A percentile compares a stretch with the other conserved stretches of the same genome.
Evolutionary conservation across 1,284 basidiomycete species (phyloP).

Genomic region (Peniophora sp.): DNA sequence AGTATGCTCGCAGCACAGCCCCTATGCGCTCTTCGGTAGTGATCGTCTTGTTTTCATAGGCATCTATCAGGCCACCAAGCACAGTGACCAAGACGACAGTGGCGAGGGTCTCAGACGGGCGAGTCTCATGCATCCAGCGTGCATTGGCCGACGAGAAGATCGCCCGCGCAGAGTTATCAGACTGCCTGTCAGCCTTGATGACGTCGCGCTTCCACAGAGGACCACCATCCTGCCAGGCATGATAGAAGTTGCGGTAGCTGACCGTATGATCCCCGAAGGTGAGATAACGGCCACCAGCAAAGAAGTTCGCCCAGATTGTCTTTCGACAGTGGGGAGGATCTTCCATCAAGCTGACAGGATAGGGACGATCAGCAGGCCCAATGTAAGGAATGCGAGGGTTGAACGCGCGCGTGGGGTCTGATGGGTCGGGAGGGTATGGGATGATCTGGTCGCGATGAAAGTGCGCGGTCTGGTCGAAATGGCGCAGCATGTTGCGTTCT

Average conservation of each 20-base stretch:
- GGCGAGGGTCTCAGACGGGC: conserved; percentile 9
- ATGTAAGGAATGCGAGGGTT: background rate
- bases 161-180: conserved; percentile 30
- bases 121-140: conserved; percentile 4
- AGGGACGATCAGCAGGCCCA: conserved; percentile 4
- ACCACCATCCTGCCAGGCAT: background rate
- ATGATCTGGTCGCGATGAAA: background rate
- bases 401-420: background rate
- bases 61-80: conserved; percentile 17
- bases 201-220: conserved; percentile 27
- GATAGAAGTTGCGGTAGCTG: conserved; percentile 11
- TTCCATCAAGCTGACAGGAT: conserved; percentile 23
- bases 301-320: conserved; percentile 23
- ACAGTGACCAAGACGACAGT: conserved; percentile 17
- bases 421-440: background rate
- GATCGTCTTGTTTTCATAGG: conserved; percentile 16
- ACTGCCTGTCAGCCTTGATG: conserved; percentile 28
- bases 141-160: conserved; percentile 15
- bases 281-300: conserved; percentile 20
- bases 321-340: conserved; percentile 27
- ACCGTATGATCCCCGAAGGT: conserved; percentile 17
- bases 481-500: conserved; percentile 17
- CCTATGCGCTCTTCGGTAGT: conserved; percentile 19
- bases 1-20: conserved; percentile 24
- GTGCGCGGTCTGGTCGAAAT: conserved; percentile 6